Percentiles rank a stretch among this genome's conserved stretches.
Conservation (phyloP, 192 early-diverging fungal species). For the Podochytrium sp. region DNA sequence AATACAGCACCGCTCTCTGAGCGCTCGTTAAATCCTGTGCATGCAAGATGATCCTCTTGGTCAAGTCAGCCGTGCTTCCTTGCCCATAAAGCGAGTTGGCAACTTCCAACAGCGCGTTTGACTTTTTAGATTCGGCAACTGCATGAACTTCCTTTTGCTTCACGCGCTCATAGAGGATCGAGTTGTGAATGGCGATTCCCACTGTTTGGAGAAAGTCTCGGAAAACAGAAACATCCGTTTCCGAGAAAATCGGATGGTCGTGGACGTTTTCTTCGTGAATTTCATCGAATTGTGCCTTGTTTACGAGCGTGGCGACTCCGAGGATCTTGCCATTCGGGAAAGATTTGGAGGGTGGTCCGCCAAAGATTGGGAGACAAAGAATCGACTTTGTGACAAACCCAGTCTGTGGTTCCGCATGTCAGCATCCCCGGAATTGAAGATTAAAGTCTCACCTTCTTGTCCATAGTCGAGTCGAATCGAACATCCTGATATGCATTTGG, state of each 20-base stretch:
- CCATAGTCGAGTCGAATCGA: conserved; percentile 39
- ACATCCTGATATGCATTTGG: conserved; percentile 38
- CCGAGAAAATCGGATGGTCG: conserved; percentile 11
- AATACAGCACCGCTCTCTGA: conserved; percentile 18
- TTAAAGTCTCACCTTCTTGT: conserved; percentile 16
- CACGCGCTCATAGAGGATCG: conserved; percentile 19
- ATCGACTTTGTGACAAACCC: conserved; percentile 41
- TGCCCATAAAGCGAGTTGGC: conserved; percentile 24
- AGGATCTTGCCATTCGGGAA: conserved; percentile 11
- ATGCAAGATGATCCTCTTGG: conserved; percentile 26
- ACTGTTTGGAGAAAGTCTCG: conserved; percentile 29
- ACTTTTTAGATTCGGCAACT: conserved; percentile 22
- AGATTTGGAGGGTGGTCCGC: neutral
- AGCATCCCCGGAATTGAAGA: neutral
- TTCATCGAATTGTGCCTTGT: conserved; percentile 1
- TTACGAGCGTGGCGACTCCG: conserved; percentile 27
- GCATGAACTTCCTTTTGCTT: conserved; percentile 26
- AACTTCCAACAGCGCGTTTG: conserved; percentile 25
- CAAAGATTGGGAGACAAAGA: conserved; percentile 42
- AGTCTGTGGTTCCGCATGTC: conserved; percentile 16
- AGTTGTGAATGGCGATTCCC: conserved; percentile 37
- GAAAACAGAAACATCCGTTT: conserved; percentile 18
- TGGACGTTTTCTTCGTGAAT: neutral
- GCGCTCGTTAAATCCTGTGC: conserved; percentile 29
- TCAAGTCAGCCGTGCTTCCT: neutral